A percentile compares a stretch with the other conserved stretches of the same genome.
phyloP scores from a whole-genome alignment of 1,284 basidiomycete species.

The Erythrobasidium hasegawianum region DNA sequence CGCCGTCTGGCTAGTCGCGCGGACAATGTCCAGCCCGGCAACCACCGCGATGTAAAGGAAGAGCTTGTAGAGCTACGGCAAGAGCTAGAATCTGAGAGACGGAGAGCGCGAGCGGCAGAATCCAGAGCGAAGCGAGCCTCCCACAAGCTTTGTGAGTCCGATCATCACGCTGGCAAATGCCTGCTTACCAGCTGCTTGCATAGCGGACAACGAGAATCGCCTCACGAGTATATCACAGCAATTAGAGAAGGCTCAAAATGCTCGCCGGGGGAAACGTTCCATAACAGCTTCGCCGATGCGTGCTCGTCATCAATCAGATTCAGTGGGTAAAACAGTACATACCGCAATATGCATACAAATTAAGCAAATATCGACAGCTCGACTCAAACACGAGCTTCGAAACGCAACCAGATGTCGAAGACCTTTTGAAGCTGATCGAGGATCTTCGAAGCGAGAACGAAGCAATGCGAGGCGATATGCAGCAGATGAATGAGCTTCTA shows the following conservation, averaged over 20 bases:
- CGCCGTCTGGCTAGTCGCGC: constrained; percentile 66
- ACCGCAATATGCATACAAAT: too few species aligned
- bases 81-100: constrained; percentile 69
- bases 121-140: constrained; percentile 53
- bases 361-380: background rate
- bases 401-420: constrained; percentile 4
- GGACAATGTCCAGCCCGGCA: constrained; percentile 62
- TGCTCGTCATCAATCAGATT: constrained; percentile 18
- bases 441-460: constrained; percentile 41
- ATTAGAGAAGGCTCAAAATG: constrained; percentile 12
- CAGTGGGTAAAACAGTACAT: constrained; percentile 14
- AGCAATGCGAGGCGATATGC: constrained; percentile 39
- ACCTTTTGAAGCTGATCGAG: constrained; percentile 41
- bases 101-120: constrained; percentile 68
- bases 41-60: constrained; percentile 63
- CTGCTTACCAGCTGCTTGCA: background rate
- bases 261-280: constrained; percentile 11
- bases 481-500: constrained; percentile 41
- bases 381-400: background rate
- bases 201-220: constrained; percentile 26
- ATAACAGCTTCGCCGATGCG: constrained; percentile 21
- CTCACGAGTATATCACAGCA: constrained; percentile 10
- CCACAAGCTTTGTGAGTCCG: constrained; percentile 19
- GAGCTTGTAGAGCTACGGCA: constrained; percentile 83
- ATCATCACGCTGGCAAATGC: background rate